phyloP scores from a whole-genome alignment of 1,139 yeast species.

The Hanseniaspora gamundiae region DNA sequence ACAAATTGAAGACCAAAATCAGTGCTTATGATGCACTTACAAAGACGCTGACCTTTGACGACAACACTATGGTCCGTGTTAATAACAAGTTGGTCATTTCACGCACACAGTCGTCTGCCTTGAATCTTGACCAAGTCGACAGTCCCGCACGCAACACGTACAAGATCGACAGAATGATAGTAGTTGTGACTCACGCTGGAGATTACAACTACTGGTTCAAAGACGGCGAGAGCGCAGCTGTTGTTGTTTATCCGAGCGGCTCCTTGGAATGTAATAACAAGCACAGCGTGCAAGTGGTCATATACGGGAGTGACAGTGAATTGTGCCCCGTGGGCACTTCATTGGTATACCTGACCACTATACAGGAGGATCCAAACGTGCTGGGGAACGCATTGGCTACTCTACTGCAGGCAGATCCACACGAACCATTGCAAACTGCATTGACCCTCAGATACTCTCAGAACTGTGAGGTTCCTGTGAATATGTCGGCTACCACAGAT shows the following conservation, averaged over 20 bases:
- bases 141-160: no score
- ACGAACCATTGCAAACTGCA: constrained; percentile 53
- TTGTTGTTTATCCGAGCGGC: constrained; percentile 89
- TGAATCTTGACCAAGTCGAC: no score
- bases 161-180: constrained; percentile 13
- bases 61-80: constrained; percentile 63
- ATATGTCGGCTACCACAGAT: constrained; percentile 6
- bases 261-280: constrained; percentile 57
- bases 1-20: constrained; percentile 43
- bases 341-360: constrained; percentile 79
- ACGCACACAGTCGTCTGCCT: constrained; percentile 55
- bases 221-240: constrained; percentile 70
- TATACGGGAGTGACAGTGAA: constrained; percentile 83
- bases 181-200: constrained; percentile 28
- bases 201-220: constrained; percentile 60
- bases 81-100: constrained; percentile 64
- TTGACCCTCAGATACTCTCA: constrained; percentile 39
- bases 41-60: constrained; percentile 61
- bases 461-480: constrained; percentile 24
- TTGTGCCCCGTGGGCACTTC: constrained; percentile 83
- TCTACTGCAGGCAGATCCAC: constrained; percentile 66
- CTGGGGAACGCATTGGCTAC: constrained; percentile 78
- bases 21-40: constrained; percentile 42
- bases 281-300: constrained; percentile 71
- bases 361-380: constrained; percentile 66